A percentile compares a stretch with the other conserved stretches of the same genome.
Evolutionary conservation across 2,329 filamentous ascomycete species (phyloP).

Genomic region (Neonectria punicea): DNA sequence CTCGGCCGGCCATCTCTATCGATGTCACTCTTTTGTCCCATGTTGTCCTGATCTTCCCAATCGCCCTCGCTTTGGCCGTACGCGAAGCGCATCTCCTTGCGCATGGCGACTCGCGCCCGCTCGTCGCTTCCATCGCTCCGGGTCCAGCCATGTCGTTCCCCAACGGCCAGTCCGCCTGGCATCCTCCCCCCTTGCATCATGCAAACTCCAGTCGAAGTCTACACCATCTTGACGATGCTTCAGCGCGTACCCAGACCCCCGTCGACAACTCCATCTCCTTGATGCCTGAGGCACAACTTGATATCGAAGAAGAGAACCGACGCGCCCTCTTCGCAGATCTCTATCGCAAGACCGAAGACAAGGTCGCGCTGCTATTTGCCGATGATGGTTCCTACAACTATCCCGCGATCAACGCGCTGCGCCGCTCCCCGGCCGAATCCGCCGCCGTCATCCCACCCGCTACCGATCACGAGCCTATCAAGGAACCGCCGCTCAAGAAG

Average conservation of each 20-base stretch:
- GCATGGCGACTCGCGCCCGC: conserved; percentile 66
- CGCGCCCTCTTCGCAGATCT: conserved; percentile 80
- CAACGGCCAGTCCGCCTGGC: conserved; percentile 74
- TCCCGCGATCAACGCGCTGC: conserved; percentile 64
- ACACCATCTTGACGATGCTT: conserved; percentile 70
- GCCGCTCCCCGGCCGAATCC: conserved; percentile 52
- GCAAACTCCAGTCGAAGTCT: conserved; percentile 61
- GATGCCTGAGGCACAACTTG: conserved; percentile 70
- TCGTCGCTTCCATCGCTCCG: conserved; percentile 60
- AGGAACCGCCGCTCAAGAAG: conserved; percentile 76
- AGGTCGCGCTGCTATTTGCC: conserved; percentile 79
- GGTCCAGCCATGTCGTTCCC: conserved; percentile 72
- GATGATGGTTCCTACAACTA: conserved; percentile 65
- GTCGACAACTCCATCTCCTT: conserved; percentile 59
- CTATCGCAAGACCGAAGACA: conserved; percentile 80
- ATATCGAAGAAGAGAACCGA: conserved; percentile 75
- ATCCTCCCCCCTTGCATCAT: conserved; percentile 64
- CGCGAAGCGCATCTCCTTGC: conserved; percentile 62
- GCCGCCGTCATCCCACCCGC: conserved; percentile 61
- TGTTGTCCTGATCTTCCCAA: conserved; percentile 60
- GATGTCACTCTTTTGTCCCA: conserved; percentile 61
- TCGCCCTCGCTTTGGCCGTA: conserved; percentile 60
- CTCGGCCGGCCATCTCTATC: conserved; percentile 58
- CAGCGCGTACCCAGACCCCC: conserved; percentile 61
- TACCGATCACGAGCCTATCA: conserved; percentile 68